Evolutionary conservation across 306 rosid genomes (phyloP).

Genomic region (Sophora flavescens): DNA sequence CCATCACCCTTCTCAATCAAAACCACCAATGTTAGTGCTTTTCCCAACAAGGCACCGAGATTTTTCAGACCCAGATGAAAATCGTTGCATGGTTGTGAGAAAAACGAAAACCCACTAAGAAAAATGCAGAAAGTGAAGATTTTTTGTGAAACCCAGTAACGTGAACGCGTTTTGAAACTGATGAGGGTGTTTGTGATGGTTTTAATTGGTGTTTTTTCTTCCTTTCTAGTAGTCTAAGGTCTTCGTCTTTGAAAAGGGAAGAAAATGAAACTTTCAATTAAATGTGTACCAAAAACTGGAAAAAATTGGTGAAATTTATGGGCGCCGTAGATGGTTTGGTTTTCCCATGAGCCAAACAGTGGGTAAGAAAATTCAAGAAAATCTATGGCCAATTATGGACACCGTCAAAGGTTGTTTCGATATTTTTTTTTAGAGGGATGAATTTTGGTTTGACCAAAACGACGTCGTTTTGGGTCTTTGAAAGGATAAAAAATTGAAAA

Average conservation of each 20-base stretch:
- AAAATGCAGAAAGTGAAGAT: neutral
- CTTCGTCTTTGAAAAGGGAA: neutral
- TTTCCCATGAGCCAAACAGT: no score
- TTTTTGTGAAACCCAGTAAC: conserved; percentile 1
- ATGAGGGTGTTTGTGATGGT: conserved; percentile 25
- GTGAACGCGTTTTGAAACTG: conserved; percentile 9
- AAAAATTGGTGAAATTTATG: no score
- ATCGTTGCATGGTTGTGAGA: neutral
- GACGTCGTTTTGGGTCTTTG: no score
- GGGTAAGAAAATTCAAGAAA: no score
- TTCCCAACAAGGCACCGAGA: conserved; percentile 6
- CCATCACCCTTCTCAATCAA: conserved; percentile 46
- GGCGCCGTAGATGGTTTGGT: no score
- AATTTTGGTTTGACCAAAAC: no score
- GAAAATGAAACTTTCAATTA: neutral
- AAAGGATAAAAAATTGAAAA: no score
- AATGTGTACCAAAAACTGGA: no score
- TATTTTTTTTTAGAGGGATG: no score
- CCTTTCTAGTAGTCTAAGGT: neutral
- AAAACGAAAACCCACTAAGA: conserved; percentile 9
- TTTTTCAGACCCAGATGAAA: conserved; percentile 34
- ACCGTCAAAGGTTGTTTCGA: no score
- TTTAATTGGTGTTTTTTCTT: neutral
- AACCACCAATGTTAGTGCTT: conserved; percentile 17
- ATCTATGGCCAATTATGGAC: no score